Conservation (phyloP, 2,329 filamentous ascomycete species). For the Fusarium anguioides region DNA sequence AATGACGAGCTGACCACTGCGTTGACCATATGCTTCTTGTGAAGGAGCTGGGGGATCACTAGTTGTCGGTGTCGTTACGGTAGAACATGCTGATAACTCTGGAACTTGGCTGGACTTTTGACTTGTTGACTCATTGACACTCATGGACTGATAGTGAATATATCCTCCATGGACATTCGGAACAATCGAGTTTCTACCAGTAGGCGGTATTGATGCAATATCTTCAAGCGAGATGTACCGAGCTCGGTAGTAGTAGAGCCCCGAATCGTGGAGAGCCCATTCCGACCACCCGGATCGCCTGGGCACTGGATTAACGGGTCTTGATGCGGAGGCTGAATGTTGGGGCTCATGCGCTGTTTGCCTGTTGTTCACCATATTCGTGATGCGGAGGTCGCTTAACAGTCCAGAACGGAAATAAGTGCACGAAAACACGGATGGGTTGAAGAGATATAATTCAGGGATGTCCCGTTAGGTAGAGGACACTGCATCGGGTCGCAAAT, state of each 20-base stretch:
- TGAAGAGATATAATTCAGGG: constrained; percentile 29
- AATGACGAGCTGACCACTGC: constrained; percentile 8
- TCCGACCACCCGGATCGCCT: constrained; percentile 26
- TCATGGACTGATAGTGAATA: constrained; percentile 41
- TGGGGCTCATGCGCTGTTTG: constrained; percentile 5
- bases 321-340: constrained; percentile 7
- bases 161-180: constrained; percentile 30
- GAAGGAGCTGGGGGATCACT: not conserved
- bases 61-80: constrained; percentile 14
- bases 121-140: constrained; percentile 11
- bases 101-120: not conserved
- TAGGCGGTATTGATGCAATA: constrained; percentile 19
- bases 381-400: not conserved
- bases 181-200: constrained; percentile 37
- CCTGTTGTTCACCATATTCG: constrained; percentile 6
- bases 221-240: constrained; percentile 37
- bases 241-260: constrained; percentile 38
- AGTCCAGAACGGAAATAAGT: not conserved
- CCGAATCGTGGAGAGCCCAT: constrained; percentile 31
- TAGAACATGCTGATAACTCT: constrained; percentile 24
- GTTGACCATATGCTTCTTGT: not conserved
- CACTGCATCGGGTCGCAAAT: constrained; percentile 8
- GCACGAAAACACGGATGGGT: not conserved
- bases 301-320: not conserved
- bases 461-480: constrained; percentile 1